These are phyloP conservation scores for Scheffersomyces amazonensis DNA, from an alignment of 805 yeast genomes.

Conservation along the genomic window DNA sequence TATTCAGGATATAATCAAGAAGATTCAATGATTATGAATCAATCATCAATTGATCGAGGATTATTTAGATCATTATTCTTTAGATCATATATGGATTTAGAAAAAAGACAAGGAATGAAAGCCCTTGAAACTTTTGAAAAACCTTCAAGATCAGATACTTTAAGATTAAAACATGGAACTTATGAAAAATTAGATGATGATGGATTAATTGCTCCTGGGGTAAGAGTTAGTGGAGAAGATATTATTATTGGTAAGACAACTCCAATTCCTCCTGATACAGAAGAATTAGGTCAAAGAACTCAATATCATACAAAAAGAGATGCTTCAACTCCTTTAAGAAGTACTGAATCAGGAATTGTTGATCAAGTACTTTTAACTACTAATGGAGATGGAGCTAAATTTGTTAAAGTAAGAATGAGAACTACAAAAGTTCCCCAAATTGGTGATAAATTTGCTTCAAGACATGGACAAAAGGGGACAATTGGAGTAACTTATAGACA, in stretches of 20 bases:
- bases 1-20: conserved; percentile 99
- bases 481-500: conserved; percentile 98
- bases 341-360: conserved; percentile 97
- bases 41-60: conserved; percentile 95
- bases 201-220: conserved; percentile 97
- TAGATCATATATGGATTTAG: conserved; percentile 98
- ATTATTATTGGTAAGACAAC: conserved; percentile 98
- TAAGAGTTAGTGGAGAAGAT: conserved; percentile 98
- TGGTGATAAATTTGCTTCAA: conserved; percentile 98
- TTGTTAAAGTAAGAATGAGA: conserved; percentile 98
- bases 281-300: conserved; percentile 97
- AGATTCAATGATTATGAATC: conserved; percentile 99
- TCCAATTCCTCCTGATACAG: conserved; percentile 98
- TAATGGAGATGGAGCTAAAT: conserved; percentile 96
- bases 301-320: conserved; percentile 98
- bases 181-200: conserved; percentile 98
- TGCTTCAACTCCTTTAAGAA: conserved; percentile 95
- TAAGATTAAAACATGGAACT: conserved; percentile 95
- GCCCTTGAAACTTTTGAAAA: conserved; percentile 97
- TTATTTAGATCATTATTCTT: conserved; percentile 92
- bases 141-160: conserved; percentile 91
- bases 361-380: conserved; percentile 97
- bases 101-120: conserved; percentile 97
- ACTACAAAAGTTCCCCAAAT: conserved; percentile 98
- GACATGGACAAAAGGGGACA: conserved; percentile 99